Base-by-base conservation (phyloP, 169 alveolate species). In the Cryptosporidium muris region DNA sequence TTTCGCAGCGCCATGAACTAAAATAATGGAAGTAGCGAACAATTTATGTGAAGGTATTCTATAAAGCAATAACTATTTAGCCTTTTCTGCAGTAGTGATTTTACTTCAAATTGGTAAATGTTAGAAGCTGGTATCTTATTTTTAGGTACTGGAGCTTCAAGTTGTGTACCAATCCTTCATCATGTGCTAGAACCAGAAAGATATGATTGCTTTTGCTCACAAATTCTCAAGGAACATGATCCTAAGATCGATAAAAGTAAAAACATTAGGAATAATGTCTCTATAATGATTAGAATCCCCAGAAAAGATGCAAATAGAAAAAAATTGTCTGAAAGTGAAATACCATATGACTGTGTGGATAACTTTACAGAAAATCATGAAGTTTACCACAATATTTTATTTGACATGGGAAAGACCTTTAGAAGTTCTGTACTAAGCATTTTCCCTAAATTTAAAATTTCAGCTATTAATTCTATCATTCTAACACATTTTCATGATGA, bases 391-490 rank as follows among this genome's bases (percentile, higher is more conserved):
- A 74, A 74, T 58, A 43, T 74, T 37, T 53, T 74, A 43, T 38
- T 89, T 7, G 92, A 89, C 81, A 51, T 88, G 42, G 92, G 92
- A n/a, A 89, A 85, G 63, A 67, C 92, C 34, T 88, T 89, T 42
- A 54, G 92, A 36, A 89, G 80, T 9, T 90, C 92, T 2, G 88
- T 88, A 8, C 60, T 89, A 67, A 74, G 88, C 34, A 65, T 48
- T 12, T 68, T 66, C 63, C 64, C 88, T 7, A 68, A 14, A 14
- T 64, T 42, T 53, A 49, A 42, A 51, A 54, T 80, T 42, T 81
- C 80, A 82, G 52, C 9, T 12, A 51, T 89, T 25, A 89, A 89
- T 66, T 88, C 90, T 37, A 80, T 89, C 16, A 42, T 89, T 9
- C 11, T 89, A 38, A 88, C 92, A 1, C 92, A 89, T 60, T 66